These are phyloP conservation scores for Beauveria sp. DNA, from an alignment of 2,329 filamentous ascomycete genomes.

Conservation along the genomic window DNA sequence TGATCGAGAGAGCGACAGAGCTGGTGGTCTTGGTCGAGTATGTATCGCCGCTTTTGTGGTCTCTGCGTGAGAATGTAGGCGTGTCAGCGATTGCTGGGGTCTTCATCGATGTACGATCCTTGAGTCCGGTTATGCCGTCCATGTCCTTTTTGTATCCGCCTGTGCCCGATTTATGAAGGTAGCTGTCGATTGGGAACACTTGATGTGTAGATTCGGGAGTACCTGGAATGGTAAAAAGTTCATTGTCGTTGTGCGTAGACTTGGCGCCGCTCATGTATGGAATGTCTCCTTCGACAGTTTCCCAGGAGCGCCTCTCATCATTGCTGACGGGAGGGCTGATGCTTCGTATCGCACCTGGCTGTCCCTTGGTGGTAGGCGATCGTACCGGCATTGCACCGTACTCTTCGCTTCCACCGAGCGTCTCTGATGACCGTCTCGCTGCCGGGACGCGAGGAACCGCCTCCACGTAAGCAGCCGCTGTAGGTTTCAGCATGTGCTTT, in stretches of 20 bases:
- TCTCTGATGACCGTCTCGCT: slow-evolving; percentile 21
- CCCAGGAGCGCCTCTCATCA: slow-evolving; percentile 9
- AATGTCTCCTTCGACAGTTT: slow-evolving; percentile 14
- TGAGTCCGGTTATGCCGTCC: neutral
- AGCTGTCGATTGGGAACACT: slow-evolving; percentile 23
- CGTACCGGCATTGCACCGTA: slow-evolving; percentile 8
- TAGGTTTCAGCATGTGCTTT: slow-evolving; percentile 14
- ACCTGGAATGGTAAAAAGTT: slow-evolving; percentile 19
- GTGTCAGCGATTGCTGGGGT: neutral
- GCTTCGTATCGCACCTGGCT: neutral
- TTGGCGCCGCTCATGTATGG: slow-evolving; percentile 19
- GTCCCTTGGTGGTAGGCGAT: neutral
- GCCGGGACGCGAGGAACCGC: slow-evolving; percentile 18
- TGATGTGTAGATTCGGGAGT: slow-evolving; percentile 25
- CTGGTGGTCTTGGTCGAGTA: slow-evolving; percentile 26
- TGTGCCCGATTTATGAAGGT: slow-evolving; percentile 19
- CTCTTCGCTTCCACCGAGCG: slow-evolving; percentile 16
- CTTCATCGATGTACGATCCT: neutral
- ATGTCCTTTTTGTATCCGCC: neutral
- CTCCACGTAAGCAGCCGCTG: slow-evolving; percentile 19
- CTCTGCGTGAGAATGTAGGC: slow-evolving; percentile 10
- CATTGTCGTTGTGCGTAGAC: slow-evolving; percentile 17
- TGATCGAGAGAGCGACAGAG: slow-evolving; percentile 24
- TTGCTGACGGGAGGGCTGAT: slow-evolving; percentile 3
- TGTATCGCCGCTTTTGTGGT: slow-evolving; percentile 17